Percentiles rank a stretch among this genome's conserved stretches.
These are phyloP conservation scores for Cymbidium sinense DNA, from an alignment of 106 monocot species.

Conservation along the genomic window DNA sequence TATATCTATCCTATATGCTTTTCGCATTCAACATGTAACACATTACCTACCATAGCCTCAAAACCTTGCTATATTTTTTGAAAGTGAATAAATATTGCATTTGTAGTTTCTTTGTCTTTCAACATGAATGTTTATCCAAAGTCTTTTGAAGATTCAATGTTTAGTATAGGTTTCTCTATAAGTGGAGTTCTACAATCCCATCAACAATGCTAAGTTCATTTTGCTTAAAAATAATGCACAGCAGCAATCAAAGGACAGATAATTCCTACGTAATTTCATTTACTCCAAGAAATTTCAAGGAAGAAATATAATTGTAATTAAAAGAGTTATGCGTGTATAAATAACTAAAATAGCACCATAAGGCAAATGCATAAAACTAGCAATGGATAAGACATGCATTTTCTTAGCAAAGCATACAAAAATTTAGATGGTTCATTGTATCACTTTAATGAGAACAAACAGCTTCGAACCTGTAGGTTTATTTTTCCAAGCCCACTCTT, in stretches of 20 bases:
- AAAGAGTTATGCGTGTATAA: neutral
- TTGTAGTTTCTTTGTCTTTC: too few relatives aligned
- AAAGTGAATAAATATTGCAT: too few relatives aligned
- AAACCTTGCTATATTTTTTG: too few relatives aligned
- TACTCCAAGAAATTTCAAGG: neutral
- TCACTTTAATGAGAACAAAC: neutral
- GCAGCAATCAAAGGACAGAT: neutral
- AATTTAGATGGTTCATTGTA: neutral
- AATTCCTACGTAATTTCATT: neutral
- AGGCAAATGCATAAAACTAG: neutral
- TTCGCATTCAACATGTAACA: too few relatives aligned
- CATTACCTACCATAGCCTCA: too few relatives aligned
- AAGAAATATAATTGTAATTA: neutral
- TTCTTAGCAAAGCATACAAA: neutral
- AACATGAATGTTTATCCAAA: too few relatives aligned
- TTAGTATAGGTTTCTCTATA: too few relatives aligned
- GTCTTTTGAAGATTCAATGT: too few relatives aligned
- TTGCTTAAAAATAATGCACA: neutral
- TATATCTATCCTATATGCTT: too few relatives aligned
- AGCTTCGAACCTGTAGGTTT: conserved; percentile 53
- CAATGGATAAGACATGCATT: neutral
- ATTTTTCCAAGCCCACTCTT: conserved; percentile 86
- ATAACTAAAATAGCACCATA: neutral
- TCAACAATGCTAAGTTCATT: neutral
- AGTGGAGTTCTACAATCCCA: too few relatives aligned